phyloP scores from a whole-genome alignment of 1,284 basidiomycete species.

The Sparassis latifolia region DNA sequence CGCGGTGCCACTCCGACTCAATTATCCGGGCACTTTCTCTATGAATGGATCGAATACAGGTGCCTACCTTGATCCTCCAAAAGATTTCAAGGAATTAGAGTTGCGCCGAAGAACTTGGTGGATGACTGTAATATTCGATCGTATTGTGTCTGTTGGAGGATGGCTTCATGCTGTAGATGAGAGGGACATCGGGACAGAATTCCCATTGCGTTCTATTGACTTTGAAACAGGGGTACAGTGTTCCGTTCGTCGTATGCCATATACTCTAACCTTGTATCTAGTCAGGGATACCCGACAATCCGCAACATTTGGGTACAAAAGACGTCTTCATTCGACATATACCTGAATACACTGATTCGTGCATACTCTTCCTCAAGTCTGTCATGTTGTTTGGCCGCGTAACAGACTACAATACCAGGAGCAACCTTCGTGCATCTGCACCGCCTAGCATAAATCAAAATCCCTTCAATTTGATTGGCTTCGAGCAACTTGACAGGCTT shows the following conservation, averaged over 20 bases:
- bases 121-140: conserved; percentile 81
- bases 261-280: background rate
- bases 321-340: conserved; percentile 65
- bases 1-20: conserved; percentile 73
- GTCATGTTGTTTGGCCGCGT: conserved; percentile 78
- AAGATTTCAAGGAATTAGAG: conserved; percentile 66
- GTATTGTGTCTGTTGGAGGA: conserved; percentile 81
- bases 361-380: conserved; percentile 70
- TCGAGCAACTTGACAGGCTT: conserved; percentile 60
- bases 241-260: background rate
- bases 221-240: conserved; percentile 60
- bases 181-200: conserved; percentile 72
- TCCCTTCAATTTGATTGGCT: conserved; percentile 58
- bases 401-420: conserved; percentile 75
- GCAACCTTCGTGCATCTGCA: conserved; percentile 52
- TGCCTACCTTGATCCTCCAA: conserved; percentile 74
- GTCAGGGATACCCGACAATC: conserved; percentile 52
- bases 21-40: conserved; percentile 71
- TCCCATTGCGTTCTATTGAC: conserved; percentile 65
- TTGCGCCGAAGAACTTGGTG: conserved; percentile 77
- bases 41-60: conserved; percentile 58
- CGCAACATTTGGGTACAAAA: conserved; percentile 56
- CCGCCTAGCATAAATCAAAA: conserved; percentile 60
- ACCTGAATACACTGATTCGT: conserved; percentile 72
- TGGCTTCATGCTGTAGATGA: conserved; percentile 82